Evolutionary conservation across 1,284 basidiomycete genomes (phyloP).

Genomic region (Trichosporon sp.): DNA sequence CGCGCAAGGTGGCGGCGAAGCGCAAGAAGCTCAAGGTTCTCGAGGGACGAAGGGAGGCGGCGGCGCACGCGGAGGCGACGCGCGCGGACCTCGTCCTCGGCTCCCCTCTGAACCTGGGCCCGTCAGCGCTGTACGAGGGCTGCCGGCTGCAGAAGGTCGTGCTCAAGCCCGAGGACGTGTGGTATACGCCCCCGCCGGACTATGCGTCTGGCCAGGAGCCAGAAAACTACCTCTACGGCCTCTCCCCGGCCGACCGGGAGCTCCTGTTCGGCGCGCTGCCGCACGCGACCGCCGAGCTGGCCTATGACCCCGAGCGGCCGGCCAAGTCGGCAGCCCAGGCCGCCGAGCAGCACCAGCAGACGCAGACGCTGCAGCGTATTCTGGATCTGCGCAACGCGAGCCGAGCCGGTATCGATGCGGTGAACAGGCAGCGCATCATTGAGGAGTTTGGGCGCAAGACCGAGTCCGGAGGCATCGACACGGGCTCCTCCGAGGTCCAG

Average conservation of each 20-base stretch:
- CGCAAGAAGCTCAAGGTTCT: slow-evolving; percentile 31
- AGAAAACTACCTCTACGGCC: slow-evolving; percentile 40
- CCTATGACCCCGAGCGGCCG: slow-evolving; percentile 33
- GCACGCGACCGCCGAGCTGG: slow-evolving; percentile 40
- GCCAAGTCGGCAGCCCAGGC: slow-evolving; percentile 23
- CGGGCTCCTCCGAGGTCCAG: slow-evolving; percentile 84
- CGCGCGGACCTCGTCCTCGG: slow-evolving; percentile 32
- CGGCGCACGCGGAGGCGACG: slow-evolving; percentile 16
- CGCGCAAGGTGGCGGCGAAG: slow-evolving; percentile 26
- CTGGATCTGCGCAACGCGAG: slow-evolving; percentile 85
- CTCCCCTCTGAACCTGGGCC: slow-evolving; percentile 27
- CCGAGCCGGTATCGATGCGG: slow-evolving; percentile 77
- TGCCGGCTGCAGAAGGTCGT: slow-evolving; percentile 39
- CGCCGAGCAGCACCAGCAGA: slow-evolving; percentile 63
- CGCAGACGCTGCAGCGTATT: slow-evolving; percentile 68
- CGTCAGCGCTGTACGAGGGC: slow-evolving; percentile 37
- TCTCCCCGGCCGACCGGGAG: slow-evolving; percentile 43
- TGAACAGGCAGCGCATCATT: slow-evolving; percentile 81
- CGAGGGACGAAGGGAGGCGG: slow-evolving; percentile 14
- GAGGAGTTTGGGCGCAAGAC: slow-evolving; percentile 68
- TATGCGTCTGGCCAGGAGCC: slow-evolving; percentile 46
- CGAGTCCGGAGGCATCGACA: slow-evolving; percentile 58
- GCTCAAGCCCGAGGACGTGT: slow-evolving; percentile 41
- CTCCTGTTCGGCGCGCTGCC: slow-evolving; percentile 54
- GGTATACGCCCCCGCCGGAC: slow-evolving; percentile 46